These are phyloP conservation scores for Hypoxylon rubiginosum DNA, from an alignment of 2,329 filamentous ascomycete species.

Conservation along the genomic window DNA sequence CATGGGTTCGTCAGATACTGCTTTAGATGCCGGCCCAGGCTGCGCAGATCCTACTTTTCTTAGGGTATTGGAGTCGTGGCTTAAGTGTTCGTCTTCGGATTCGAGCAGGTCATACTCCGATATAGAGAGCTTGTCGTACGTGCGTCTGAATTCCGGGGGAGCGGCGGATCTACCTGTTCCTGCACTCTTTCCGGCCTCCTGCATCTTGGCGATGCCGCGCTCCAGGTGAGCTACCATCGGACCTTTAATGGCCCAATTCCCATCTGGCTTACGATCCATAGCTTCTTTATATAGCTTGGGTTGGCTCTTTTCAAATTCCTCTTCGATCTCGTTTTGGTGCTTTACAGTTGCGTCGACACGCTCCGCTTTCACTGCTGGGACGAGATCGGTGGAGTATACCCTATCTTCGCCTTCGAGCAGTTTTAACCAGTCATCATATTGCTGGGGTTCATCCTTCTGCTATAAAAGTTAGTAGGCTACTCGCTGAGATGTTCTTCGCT, in stretches of 20 bases:
- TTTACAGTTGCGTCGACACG: conserved; percentile 58
- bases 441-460: conserved; percentile 52
- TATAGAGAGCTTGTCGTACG: conserved; percentile 36
- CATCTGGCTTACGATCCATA: conserved; percentile 53
- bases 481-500: neutral
- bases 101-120: conserved; percentile 47
- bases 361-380: conserved; percentile 56
- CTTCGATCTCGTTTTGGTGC: conserved; percentile 64
- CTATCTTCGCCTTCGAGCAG: conserved; percentile 60
- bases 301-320: conserved; percentile 62
- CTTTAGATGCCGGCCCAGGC: conserved; percentile 15
- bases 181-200: conserved; percentile 46
- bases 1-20: conserved; percentile 9
- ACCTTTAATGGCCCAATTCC: conserved; percentile 61
- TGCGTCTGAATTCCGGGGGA: conserved; percentile 32
- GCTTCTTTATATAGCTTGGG: conserved; percentile 62
- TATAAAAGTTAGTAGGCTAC: conserved; percentile 15
- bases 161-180: conserved; percentile 23
- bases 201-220: conserved; percentile 61
- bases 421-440: conserved; percentile 62
- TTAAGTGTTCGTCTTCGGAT: conserved; percentile 46
- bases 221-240: conserved; percentile 65
- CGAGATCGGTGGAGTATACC: conserved; percentile 55
- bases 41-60: conserved; percentile 23
- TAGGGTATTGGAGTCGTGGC: conserved; percentile 25